Base-by-base conservation (phyloP, 2,329 filamentous ascomycete genomes). In the Beauveria sp. region DNA sequence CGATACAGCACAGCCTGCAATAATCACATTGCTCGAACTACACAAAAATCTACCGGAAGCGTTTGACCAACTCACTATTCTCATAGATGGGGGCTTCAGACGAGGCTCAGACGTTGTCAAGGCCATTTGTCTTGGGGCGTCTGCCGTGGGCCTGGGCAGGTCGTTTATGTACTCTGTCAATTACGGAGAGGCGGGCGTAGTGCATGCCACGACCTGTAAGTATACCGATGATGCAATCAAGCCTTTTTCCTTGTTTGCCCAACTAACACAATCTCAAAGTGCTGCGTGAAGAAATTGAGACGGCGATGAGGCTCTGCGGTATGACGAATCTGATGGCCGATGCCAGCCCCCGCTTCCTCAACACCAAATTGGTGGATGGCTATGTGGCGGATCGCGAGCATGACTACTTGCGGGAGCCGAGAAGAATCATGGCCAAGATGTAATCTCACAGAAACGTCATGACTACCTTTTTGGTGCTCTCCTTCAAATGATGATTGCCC, bases 111-210 rank as follows among this genome's bases (percentile, higher is more conserved):
- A 79, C 61, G 71, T 78, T 5, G 68, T 79, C 45, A 79, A 79
- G 67, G 75, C 77, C 7, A 66, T 79, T 31, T 75, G 73, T 14
- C 70, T 78, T 4, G 76, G 77, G 1, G 77, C 76, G 2, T 72
- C 69, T 2, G 76, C 73, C 4, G 76, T 79, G 1, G 74, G 80
- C 8, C 64, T 84, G 3, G 81, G 80, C 5, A 69, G 81, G 3
- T 72, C 78, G 1, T 78, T 79, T 54, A 75, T 83, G 70, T 83
- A 77, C 26, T 50, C 64, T 31, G 46, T 57, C 12, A 42, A 42
- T 9, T 69, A 79, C 62, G 80, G 80, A 3, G 71, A 75, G 61
- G 71, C 73, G 24, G 81, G 81, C 45, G 80, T 83, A 0, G 72
- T 76, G 66, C 73, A 75, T 65, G 75, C 69, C 8, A 66, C 73